A percentile compares a stretch with the other conserved stretches of the same genome.
These are phyloP conservation scores for Silybum marianum DNA, from an alignment of 129 eudicot species.

Conservation along the genomic window DNA sequence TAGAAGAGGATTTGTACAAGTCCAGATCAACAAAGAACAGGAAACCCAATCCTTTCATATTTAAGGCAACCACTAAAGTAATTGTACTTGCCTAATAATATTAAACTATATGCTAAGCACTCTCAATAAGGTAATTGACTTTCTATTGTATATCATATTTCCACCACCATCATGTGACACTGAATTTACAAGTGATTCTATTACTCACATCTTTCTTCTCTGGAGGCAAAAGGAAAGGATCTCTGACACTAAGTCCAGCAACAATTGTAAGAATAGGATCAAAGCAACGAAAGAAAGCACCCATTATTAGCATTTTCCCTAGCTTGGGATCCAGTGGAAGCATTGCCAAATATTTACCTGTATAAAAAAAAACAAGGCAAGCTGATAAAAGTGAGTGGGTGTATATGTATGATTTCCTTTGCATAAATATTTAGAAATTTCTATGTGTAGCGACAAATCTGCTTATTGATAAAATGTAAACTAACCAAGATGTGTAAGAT, in stretches of 20 bases:
- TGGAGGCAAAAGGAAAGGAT: slow-evolving; percentile 98
- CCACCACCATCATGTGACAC: neutral
- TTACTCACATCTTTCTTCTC: slow-evolving; percentile 88
- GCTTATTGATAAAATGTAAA: slow-evolving; percentile 23
- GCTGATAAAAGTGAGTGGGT: neutral
- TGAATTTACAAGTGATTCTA: neutral
- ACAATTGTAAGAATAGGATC: slow-evolving; percentile 97
- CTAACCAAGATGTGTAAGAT: slow-evolving; percentile 94
- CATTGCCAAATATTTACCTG: slow-evolving; percentile 82
- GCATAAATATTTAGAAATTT: neutral
- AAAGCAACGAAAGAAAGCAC: slow-evolving; percentile 91
- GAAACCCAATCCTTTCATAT: neutral
- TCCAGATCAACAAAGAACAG: neutral
- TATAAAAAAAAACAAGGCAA: slow-evolving; percentile 17
- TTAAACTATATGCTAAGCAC: neutral
- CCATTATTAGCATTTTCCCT: slow-evolving; percentile 97
- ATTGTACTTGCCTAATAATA: neutral
- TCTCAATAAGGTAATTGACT: neutral
- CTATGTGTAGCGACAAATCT: neutral
- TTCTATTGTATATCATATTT: neutral
- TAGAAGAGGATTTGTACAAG: neutral
- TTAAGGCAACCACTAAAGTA: neutral
- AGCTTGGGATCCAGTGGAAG: slow-evolving; percentile 98
- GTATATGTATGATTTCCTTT: neutral
- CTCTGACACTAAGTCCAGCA: slow-evolving; percentile 97